Percentiles rank a stretch among this genome's conserved stretches.
phyloP scores from a whole-genome alignment of 1,139 yeast species.

The Geotrichum cucujoidarum region DNA sequence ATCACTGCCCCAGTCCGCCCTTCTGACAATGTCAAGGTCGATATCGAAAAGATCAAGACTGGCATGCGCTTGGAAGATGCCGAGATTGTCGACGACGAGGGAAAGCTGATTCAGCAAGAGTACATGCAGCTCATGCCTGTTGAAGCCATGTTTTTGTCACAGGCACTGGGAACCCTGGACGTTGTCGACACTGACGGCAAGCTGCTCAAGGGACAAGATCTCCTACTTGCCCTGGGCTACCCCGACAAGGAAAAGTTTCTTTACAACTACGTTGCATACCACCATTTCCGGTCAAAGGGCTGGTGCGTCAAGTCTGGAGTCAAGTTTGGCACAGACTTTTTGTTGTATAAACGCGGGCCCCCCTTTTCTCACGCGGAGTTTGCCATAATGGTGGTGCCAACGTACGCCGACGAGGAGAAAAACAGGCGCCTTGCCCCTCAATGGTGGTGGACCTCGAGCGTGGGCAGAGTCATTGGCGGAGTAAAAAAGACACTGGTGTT shows the following conservation, averaged over 20 bases:
- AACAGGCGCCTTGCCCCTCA: constrained; percentile 32
- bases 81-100: constrained; percentile 37
- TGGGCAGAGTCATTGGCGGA: constrained; percentile 78
- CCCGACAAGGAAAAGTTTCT: constrained; percentile 22
- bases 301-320: constrained; percentile 95
- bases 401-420: constrained; percentile 34
- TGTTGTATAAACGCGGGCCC: constrained; percentile 85
- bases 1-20: constrained; percentile 28
- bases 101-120: constrained; percentile 50
- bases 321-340: constrained; percentile 80
- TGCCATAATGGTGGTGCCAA: constrained; percentile 51
- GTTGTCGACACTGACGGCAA: constrained; percentile 8
- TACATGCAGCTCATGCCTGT: constrained; percentile 66
- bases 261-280: constrained; percentile 66
- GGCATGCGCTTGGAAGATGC: constrained; percentile 24
- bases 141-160: constrained; percentile 65
- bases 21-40: constrained; percentile 17
- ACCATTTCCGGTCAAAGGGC: constrained; percentile 80
- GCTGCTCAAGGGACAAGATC: constrained; percentile 19
- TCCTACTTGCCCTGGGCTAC: constrained; percentile 17
- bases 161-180: constrained; percentile 46
- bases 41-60: constrained; percentile 14
- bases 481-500: constrained; percentile 76
- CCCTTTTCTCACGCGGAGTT: constrained; percentile 93
- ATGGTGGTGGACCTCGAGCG: constrained; percentile 63